Evolutionary conservation across 352 stramenopile genomes (phyloP).

Genomic region (Pythium aquatile): DNA sequence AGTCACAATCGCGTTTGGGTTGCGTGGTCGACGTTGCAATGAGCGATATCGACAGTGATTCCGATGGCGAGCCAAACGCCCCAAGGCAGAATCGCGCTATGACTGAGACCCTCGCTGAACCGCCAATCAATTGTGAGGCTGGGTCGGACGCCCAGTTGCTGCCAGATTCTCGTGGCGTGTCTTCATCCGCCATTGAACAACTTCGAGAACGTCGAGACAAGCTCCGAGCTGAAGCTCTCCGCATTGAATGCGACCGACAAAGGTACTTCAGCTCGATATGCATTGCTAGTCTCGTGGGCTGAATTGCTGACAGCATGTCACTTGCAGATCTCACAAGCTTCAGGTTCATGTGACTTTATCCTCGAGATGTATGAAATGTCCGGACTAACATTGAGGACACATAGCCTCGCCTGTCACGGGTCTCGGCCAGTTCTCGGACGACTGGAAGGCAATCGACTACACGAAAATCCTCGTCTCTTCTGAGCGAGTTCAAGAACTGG

Average conservation of each 20-base stretch:
- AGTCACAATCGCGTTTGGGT: too few relatives aligned
- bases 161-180: neutral
- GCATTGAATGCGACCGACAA: neutral
- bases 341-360: neutral
- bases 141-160: neutral
- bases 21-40: neutral
- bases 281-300: neutral
- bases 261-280: neutral
- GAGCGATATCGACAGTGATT: neutral
- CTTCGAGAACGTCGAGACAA: neutral
- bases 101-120: neutral
- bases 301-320: neutral
- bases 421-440: neutral
- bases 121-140: neutral
- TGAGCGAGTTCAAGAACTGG: conserved; percentile 9
- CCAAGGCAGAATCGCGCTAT: neutral
- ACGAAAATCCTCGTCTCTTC: neutral
- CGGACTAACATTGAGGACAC: neutral
- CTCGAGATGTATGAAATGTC: too few relatives aligned
- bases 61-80: neutral
- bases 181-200: neutral
- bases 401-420: neutral
- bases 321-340: neutral
- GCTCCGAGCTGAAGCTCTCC: neutral
- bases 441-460: neutral